Evolutionary conservation across 2,329 filamentous ascomycete species (phyloP).

Genomic region (Fusarium sp.): DNA sequence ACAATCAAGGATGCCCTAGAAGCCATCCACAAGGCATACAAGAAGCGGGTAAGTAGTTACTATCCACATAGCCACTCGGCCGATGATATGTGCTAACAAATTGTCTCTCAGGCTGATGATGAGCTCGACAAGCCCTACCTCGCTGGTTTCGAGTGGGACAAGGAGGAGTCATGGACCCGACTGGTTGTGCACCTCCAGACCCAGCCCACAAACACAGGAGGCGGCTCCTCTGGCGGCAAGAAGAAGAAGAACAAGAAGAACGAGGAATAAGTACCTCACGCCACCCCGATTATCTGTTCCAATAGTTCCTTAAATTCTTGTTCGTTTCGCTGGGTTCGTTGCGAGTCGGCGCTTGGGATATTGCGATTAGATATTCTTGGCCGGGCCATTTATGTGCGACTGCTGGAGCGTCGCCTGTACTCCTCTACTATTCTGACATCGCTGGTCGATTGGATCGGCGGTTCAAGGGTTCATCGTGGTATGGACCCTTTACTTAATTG

Average conservation of each 20-base stretch:
- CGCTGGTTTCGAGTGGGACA: conserved; percentile 96
- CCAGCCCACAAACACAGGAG: conserved; percentile 67
- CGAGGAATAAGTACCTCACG: conserved; percentile 55
- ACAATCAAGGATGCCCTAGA: conserved; percentile 98
- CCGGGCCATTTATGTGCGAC: conserved; percentile 49
- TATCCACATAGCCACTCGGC: neutral
- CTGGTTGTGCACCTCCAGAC: conserved; percentile 90
- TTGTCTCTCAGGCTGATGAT: conserved; percentile 80
- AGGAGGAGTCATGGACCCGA: conserved; percentile 90
- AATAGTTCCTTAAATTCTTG: conserved; percentile 57
- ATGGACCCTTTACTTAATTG: conserved; percentile 44
- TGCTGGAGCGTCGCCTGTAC: conserved; percentile 51
- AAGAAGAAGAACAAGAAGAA: conserved; percentile 82
- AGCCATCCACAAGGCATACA: conserved; percentile 95
- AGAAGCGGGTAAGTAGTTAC: conserved; percentile 84
- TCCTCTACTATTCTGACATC: conserved; percentile 44
- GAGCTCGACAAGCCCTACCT: conserved; percentile 91
- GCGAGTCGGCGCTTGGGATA: conserved; percentile 61
- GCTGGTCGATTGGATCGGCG: conserved; percentile 39
- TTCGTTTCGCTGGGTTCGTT: conserved; percentile 59
- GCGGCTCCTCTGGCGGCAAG: conserved; percentile 68
- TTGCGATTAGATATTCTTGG: conserved; percentile 61
- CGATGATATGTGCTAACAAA: conserved; percentile 12
- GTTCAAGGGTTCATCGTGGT: conserved; percentile 29
- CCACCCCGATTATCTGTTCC: conserved; percentile 56